phyloP scores from a whole-genome alignment of 148 eudicot species.

The Chenopodium formosanum region DNA sequence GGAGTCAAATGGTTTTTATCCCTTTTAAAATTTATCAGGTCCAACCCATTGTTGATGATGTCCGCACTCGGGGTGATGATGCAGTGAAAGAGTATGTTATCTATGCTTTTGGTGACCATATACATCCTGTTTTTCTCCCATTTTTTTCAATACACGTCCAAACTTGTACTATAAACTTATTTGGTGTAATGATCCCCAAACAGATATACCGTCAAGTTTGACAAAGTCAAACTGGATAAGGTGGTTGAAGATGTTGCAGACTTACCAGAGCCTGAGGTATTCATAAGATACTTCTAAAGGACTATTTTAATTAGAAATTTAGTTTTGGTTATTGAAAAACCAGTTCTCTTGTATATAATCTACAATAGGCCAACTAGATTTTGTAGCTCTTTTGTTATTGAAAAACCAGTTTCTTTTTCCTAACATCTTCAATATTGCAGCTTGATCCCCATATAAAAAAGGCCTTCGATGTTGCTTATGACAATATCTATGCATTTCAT shows the following conservation, averaged over 20 bases:
- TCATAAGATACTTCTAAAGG: neutral
- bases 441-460: slow-evolving; percentile 83
- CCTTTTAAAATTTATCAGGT: slow-evolving; percentile 49
- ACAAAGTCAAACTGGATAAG: slow-evolving; percentile 70
- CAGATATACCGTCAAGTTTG: slow-evolving; percentile 79
- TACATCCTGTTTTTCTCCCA: neutral
- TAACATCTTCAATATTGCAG: slow-evolving; percentile 36
- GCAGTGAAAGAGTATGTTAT: slow-evolving; percentile 90
- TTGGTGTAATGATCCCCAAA: slow-evolving; percentile 4
- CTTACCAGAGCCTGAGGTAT: slow-evolving; percentile 91
- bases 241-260: slow-evolving; percentile 71
- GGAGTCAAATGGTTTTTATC: neutral
- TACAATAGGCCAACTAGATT: neutral
- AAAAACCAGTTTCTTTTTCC: neutral
- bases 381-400: slow-evolving; percentile 7
- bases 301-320: neutral
- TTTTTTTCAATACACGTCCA: neutral
- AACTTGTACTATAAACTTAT: slow-evolving; percentile 12
- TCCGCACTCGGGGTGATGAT: slow-evolving; percentile 77
- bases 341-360: neutral
- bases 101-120: slow-evolving; percentile 18
- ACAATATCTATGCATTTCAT: slow-evolving; percentile 94
- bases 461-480: slow-evolving; percentile 96
- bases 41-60: slow-evolving; percentile 91
- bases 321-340: neutral